phyloP scores from a whole-genome alignment of 2,329 filamentous ascomycete genomes.

The Ophiocordyceps sinensis region DNA sequence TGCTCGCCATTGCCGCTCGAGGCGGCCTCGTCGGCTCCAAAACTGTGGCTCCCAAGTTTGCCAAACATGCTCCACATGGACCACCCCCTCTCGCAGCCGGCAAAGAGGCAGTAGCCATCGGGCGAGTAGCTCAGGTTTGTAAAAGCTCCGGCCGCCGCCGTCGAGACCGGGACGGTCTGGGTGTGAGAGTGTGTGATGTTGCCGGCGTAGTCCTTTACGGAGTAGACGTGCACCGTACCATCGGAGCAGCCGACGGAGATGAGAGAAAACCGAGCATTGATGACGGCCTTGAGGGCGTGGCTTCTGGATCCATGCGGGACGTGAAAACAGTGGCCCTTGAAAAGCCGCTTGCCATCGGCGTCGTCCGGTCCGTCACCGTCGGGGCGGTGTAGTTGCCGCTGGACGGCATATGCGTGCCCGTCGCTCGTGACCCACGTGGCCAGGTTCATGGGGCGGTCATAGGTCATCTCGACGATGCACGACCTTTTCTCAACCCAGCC shows the following conservation, averaged over 20 bases:
- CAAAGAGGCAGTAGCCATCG: conserved; percentile 92
- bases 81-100: conserved; percentile 86
- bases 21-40: conserved; percentile 51
- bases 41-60: conserved; percentile 75
- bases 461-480: conserved; percentile 69
- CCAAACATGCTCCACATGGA: conserved; percentile 96
- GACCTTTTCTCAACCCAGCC: conserved; percentile 68
- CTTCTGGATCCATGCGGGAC: conserved; percentile 44
- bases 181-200: conserved; percentile 82
- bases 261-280: conserved; percentile 90
- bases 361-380: conserved; percentile 26
- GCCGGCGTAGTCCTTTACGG: conserved; percentile 80
- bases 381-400: conserved; percentile 40
- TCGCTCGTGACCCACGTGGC: conserved; percentile 85
- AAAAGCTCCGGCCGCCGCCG: conserved; percentile 51
- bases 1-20: conserved; percentile 57
- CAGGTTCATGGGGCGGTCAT: conserved; percentile 93
- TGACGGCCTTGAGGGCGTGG: conserved; percentile 58
- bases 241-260: conserved; percentile 74
- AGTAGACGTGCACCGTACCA: conserved; percentile 78
- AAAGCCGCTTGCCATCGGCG: conserved; percentile 50
- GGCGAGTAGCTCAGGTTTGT: conserved; percentile 76
- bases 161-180: conserved; percentile 55
- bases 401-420: conserved; percentile 81
- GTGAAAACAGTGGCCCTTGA: conserved; percentile 87